phyloP scores from a whole-genome alignment of 2,329 filamentous ascomycete species.

The Trichothecium roseum region DNA sequence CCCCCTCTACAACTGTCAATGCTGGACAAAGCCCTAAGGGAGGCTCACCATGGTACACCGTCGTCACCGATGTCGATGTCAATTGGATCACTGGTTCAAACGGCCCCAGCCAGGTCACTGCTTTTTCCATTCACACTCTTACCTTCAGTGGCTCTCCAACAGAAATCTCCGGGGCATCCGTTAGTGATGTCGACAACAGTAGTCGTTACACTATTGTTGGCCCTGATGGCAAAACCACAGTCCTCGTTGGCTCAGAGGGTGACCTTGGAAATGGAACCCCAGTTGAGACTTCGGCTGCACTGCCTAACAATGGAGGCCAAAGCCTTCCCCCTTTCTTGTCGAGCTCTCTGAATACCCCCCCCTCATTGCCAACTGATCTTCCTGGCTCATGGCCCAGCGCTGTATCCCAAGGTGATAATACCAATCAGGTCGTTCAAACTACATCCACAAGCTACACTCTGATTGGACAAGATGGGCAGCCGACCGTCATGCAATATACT shows the following conservation, averaged over 20 bases:
- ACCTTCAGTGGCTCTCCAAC: conserved; percentile 6
- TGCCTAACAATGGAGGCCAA: not conserved
- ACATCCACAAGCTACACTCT: conserved; percentile 2
- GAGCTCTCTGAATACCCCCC: not conserved
- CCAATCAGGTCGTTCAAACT: not conserved
- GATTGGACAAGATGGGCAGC: conserved; percentile 4
- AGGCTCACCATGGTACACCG: conserved; percentile 7
- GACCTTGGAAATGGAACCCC: not conserved
- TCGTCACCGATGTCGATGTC: conserved; percentile 14
- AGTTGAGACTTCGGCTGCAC: not conserved
- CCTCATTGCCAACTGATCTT: not conserved
- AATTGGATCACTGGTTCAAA: conserved; percentile 9
- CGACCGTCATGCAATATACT: conserved; percentile 4
- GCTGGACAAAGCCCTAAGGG: not conserved
- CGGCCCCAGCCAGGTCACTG: conserved; percentile 10
- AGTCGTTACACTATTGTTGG: conserved; percentile 2
- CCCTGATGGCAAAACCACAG: conserved; percentile 5
- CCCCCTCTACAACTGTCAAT: no score
- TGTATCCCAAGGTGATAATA: no score
- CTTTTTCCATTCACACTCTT: conserved; percentile 12
- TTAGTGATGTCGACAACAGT: not conserved
- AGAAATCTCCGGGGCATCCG: not conserved
- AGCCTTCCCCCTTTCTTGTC: not conserved
- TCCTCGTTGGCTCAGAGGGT: conserved; percentile 1
- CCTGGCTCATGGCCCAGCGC: not conserved